Evolutionary conservation across 768 basidiomycete species (phyloP), one percentile per base, ranked within the genome.

Genomic region (Tricholoma terreum): DNA sequence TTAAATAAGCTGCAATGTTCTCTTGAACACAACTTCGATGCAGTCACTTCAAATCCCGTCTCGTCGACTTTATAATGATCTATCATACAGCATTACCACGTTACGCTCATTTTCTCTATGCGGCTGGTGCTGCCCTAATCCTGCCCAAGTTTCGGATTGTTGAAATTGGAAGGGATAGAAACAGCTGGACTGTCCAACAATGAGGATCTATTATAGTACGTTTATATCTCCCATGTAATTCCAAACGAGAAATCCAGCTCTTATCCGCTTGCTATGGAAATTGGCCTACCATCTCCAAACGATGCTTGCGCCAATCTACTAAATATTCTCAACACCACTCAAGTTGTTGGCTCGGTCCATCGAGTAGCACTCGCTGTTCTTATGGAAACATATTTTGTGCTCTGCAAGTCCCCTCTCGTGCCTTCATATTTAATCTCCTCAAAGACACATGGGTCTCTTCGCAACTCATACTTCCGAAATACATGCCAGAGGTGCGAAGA

Each of bases 141-240:
- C n/a, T n/a, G n/a, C n/a, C n/a, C n/a, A n/a, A n/a, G n/a, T n/a
- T n/a, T n/a, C n/a, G n/a, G n/a, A n/a, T n/a, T n/a, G n/a, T n/a
- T n/a, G n/a, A n/a, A 86, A 93, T 69, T 90, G 88, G 84, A 74
- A 77, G 60, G 83, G 92, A 66, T 81, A 17, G 73, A 68, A 9
- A 82, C 84, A 0, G 66, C 90, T 30, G 78, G 80, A 42, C 63
- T 61, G 11, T 78, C 87, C 4, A 86, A 92, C 59, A 85, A 90
- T 60, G 90, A 93, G 68, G 88, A 85, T 17, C 72, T 94, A n/a
- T 79, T 93, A 9, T 89, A 92, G 92, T 93, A 65, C 61, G 87
- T 70, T 57, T 17, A 40, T n/a, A n/a, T n/a, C n/a, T 12, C 1
- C 35, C 5, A 38, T 4, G 60, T 52, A 50, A 53, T 31, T 34